Base-by-base conservation (phyloP, 331 rosid species). In the Malus hybrid region DNA sequence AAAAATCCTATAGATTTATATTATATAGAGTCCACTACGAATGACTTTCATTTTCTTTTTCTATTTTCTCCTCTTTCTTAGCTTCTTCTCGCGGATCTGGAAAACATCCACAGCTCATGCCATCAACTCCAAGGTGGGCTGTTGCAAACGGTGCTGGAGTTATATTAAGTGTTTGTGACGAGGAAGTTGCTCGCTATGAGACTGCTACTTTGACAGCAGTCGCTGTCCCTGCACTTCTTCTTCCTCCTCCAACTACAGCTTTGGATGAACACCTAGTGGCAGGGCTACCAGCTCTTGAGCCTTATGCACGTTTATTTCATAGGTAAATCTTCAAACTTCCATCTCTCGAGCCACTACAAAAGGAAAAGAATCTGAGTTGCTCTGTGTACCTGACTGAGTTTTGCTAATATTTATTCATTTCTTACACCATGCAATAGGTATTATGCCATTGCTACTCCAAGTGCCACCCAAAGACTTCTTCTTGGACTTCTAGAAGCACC, bases 141-240 rank as follows among this genome's bases (percentile, higher is more conserved):
- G 99, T 94, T 80, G 99, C 99, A 48, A 94, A 94, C 85, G 99
- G 99, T 53, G 99, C 99, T 73, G 99, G 99, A 77, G 99, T 94
- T 57, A 94, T 94, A 87, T 76, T 94, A 76, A 94, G 99, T 68
- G 97, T 94, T 29, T 94, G 99, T 74, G 99, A 91, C 53, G 99
- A 94, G 83, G 99, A 94, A 87, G 97, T 94, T 86, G 86, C 89
- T 74, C 99, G 97, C 52, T 83, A 94, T 79, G 99, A 94, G 73
- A 94, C 99, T 79, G 97, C 95, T 77, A 90, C 91, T 78, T 88
- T 94, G 82, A 94, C 97, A 48, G 99, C 97, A 14, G 97, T 85
- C 20, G 95, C 99, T 44, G 99, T 94, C 66, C 99, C 99, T 66
- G 96, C 99, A 6, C 96, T 94, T 79, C 81, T 94, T 79, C 99